Evolutionary conservation across 192 early-diverging fungal species (phyloP).

Genomic region (Coemansia sp.): DNA sequence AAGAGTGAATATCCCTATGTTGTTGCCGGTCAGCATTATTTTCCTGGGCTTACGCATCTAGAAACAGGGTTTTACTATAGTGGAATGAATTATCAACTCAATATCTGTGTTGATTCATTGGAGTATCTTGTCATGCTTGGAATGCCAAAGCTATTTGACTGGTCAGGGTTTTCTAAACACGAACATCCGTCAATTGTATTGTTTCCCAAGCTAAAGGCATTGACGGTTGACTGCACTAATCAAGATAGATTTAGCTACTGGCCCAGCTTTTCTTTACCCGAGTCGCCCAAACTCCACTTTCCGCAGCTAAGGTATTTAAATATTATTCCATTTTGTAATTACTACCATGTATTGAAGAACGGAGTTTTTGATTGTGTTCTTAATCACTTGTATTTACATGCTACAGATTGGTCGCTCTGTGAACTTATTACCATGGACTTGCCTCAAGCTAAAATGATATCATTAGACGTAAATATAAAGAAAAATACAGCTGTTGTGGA

Average conservation of each 20-base stretch:
- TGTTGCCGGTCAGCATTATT: slow-evolving; percentile 1
- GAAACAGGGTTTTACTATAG: not conserved
- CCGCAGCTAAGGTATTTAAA: not conserved
- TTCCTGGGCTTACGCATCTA: not conserved
- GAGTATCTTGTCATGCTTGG: not conserved
- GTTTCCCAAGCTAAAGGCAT: not conserved
- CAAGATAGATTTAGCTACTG: not conserved
- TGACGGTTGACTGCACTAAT: not conserved
- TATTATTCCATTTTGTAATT: not conserved
- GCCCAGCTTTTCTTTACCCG: not conserved
- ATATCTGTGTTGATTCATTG: not conserved
- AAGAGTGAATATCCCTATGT: not conserved
- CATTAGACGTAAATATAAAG: not conserved
- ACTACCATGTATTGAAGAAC: not conserved
- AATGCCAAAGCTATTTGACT: not conserved
- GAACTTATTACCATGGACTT: not conserved
- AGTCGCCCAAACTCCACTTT: not conserved
- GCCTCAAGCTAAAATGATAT: not conserved
- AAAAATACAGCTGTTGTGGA: not conserved
- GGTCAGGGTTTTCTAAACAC: not conserved
- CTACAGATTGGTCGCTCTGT: not conserved
- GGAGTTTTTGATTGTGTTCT: not conserved
- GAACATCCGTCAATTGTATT: not conserved
- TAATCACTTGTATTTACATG: not conserved
- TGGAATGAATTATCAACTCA: not conserved